Base-by-base conservation (phyloP, 2,329 filamentous ascomycete species). In the Botrytis galanthina region DNA sequence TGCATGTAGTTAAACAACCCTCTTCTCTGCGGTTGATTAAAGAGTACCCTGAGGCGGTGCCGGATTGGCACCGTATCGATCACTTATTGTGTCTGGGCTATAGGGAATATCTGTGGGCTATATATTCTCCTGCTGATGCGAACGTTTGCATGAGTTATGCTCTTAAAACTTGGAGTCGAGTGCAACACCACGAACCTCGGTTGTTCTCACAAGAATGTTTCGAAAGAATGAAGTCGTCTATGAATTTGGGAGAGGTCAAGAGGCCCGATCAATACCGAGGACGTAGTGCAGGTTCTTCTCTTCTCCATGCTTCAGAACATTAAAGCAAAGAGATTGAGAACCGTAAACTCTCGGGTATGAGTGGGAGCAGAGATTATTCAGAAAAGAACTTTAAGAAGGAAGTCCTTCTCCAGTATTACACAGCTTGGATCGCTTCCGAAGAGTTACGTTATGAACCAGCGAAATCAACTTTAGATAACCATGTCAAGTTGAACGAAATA, bases 21-120 rank as follows among this genome's bases (percentile, higher is more conserved):
- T n/a, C 39, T 3, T 44, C 61, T 32, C 39, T 63, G 16, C 61
- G 61, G 4, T 39, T 63, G 61, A 63, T 63, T 12, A 44, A 20
- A 29, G 44, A 44, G 39, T 7, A 32, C 8, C 9, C n/a, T 22
- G 42, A 42, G 4, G 61, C 18, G 10, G 62, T 64, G 16, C 39
- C 29, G 39, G 39, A 64, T 35, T 64, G 62, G 62, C 42, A 64
- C 18, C 62, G 62, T 32, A 46, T 64, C 32, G 62, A 64, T 32
- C 39, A 64, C 39, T 16, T 46, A 14, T 14, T 64, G 4, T 46
- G n/a, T 46, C 20, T 64, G 39, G 62, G 42, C 7, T 64, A 64
- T 46, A 64, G 39, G 29, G 62, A 46, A 46, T 35, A 64, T 20
- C 1, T 35, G 1, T 64, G 62, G 39, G 62, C 42, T 46, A 44